Base-by-base conservation (phyloP, 208 protist species). In the Herpetomonas tarakana region DNA sequence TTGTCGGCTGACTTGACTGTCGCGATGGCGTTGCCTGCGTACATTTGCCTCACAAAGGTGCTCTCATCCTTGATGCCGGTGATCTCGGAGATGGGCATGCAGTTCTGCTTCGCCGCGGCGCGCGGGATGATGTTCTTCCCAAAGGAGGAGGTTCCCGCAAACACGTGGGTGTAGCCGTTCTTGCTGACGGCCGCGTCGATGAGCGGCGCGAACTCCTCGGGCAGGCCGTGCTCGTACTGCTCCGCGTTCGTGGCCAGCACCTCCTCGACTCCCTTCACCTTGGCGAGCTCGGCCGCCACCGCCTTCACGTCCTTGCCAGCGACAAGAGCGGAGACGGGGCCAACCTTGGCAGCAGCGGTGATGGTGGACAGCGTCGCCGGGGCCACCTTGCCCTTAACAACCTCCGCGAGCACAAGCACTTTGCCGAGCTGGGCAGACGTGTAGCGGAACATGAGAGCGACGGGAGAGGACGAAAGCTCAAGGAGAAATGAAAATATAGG, bases 21-120 rank as follows among this genome's bases (percentile, higher is more conserved):
- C 21, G 87, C 78, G 47, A 99, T 81, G 19, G 97, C 98, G 71
- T 99, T 99, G 35, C 98, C 98, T 24, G 98, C 98, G 76, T 99
- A 99, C 57, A 98, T 98, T 25, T 96, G 91, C 18, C 98, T 92
- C 16, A 92, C 84, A 76, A 99, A 99, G 1, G 96, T 99, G 62
- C 96, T 77, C 44, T 86, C 88, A 47, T 71, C 65, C 68, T 97
- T 76, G 25, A 99, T 71, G 11, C 66, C 75, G 2, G 92, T 92
- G 27, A 99, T 81, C 22, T 99, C 97, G 9, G 88, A 88, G 54
- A 99, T 93, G 25, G 90, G 85, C 53, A 85, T 78, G 41, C 93
- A 84, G 67, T 98, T 86, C 4, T 94, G 74, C 58, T 77, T 64
- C 21, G 92, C 97, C 1, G 94, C 97, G 0, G 98, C 78, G 46